A percentile compares a stretch with the other conserved stretches of the same genome.
These are phyloP conservation scores for Papiliotrema nemorosa DNA, from an alignment of 1,284 basidiomycete species.

Conservation along the genomic window DNA sequence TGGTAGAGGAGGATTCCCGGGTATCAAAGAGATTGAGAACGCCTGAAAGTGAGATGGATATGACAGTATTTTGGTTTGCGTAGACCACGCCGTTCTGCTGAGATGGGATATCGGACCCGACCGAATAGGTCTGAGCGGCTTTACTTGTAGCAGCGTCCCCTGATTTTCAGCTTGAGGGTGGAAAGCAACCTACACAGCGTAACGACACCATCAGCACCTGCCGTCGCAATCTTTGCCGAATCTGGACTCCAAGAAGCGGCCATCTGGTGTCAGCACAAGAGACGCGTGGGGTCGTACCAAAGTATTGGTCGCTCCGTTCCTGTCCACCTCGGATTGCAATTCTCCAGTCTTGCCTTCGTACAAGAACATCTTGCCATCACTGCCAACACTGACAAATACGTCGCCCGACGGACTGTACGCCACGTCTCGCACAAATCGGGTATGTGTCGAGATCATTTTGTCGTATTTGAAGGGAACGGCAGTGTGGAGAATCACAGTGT, in stretches of 20 bases:
- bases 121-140: conserved; percentile 62
- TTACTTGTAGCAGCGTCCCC: conserved; percentile 76
- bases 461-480: conserved; percentile 86
- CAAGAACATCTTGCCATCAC: conserved; percentile 81
- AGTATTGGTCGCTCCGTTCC: conserved; percentile 55
- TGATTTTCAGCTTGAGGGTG: conserved; percentile 33
- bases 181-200: conserved; percentile 65
- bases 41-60: conserved; percentile 81
- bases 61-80: conserved; percentile 67
- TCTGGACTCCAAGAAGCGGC: conserved; percentile 73
- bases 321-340: conserved; percentile 62
- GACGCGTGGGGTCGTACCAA: conserved; percentile 58
- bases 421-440: conserved; percentile 91
- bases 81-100: conserved; percentile 90
- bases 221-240: conserved; percentile 69
- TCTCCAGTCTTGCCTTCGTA: conserved; percentile 92
- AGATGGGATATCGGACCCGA: conserved; percentile 63
- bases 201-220: conserved; percentile 82
- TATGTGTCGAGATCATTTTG: conserved; percentile 86
- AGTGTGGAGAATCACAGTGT: conserved; percentile 67
- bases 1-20: conserved; percentile 59
- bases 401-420: conserved; percentile 76
- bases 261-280: conserved; percentile 55
- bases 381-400: conserved; percentile 83
- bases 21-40: conserved; percentile 81